Conservation (phyloP, 768 basidiomycete genomes). For the Pleurotus ostreatus region DNA sequence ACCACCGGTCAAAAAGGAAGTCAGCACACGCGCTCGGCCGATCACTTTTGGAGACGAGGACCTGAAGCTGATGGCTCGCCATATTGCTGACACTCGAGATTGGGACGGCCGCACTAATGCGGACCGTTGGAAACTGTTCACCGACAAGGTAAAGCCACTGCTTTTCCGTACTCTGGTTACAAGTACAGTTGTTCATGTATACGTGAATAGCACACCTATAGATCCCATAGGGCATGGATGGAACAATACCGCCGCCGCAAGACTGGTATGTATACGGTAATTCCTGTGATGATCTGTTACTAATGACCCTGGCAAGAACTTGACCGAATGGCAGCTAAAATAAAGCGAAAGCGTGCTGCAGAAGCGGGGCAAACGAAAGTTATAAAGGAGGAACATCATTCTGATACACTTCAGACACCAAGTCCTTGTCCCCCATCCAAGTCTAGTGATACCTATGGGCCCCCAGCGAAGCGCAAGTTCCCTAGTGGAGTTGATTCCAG, state of each 20-base stretch:
- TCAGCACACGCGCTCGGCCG: conserved; percentile 12
- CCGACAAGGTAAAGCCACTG: conserved; percentile 36
- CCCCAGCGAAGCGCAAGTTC: conserved; percentile 5
- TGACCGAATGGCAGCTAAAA: conserved; percentile 32
- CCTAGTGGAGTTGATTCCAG: not conserved
- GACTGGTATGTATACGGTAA: conserved; percentile 31
- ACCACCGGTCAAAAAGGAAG: conserved; percentile 9
- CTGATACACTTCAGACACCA: not conserved
- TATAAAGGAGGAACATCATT: conserved; percentile 15
- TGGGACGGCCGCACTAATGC: conserved; percentile 37
- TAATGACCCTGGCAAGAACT: conserved; percentile 22
- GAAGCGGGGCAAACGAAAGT: not conserved
- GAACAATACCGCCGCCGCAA: conserved; percentile 56
- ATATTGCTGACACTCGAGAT: conserved; percentile 45
- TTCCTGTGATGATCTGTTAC: not conserved
- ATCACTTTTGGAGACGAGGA: conserved; percentile 56
- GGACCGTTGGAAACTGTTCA: conserved; percentile 55
- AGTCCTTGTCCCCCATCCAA: not conserved
- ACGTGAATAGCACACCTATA: conserved; percentile 42
- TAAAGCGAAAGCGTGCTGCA: conserved; percentile 21
- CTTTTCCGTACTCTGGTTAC: not conserved
- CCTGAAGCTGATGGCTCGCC: conserved; percentile 52
- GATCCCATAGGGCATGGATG: conserved; percentile 55
- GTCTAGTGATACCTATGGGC: not conserved
- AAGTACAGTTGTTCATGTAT: conserved; percentile 7